These are phyloP conservation scores for Mycena metata DNA, from an alignment of 768 basidiomycete genomes.

Conservation along the genomic window DNA sequence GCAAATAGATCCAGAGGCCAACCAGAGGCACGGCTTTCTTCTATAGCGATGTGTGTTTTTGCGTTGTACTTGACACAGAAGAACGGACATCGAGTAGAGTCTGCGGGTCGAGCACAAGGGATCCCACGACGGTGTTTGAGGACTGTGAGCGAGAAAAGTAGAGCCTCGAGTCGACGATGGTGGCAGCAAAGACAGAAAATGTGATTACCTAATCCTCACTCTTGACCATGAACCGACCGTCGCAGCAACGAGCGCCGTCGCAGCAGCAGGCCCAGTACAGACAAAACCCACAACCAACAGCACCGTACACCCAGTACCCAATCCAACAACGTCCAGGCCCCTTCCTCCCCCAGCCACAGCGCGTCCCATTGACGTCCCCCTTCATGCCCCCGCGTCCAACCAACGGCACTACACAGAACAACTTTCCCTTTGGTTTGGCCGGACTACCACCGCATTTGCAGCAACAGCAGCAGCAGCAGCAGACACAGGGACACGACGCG, in stretches of 20 bases:
- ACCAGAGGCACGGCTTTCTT: too few relatives aligned
- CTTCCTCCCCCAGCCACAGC: constrained; percentile 63
- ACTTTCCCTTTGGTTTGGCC: constrained; percentile 73
- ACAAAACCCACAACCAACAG: constrained; percentile 49
- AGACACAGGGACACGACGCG: constrained; percentile 68
- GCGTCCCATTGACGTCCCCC: constrained; percentile 71
- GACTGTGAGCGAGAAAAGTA: too few relatives aligned
- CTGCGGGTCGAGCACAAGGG: too few relatives aligned
- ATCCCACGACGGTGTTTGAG: too few relatives aligned
- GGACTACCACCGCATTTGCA: constrained; percentile 58
- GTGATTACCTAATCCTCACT: too few relatives aligned
- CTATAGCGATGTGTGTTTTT: too few relatives aligned
- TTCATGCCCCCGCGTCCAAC: constrained; percentile 71
- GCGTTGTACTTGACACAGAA: too few relatives aligned
- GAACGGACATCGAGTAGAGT: too few relatives aligned
- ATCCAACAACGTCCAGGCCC: constrained; percentile 56
- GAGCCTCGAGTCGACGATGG: too few relatives aligned
- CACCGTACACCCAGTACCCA: constrained; percentile 61
- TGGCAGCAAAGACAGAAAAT: too few relatives aligned
- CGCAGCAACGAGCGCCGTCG: constrained; percentile 30
- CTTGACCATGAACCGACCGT: constrained; percentile 30
- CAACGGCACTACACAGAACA: constrained; percentile 31
- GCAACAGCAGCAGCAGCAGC: constrained; percentile 68
- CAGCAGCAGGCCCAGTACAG: constrained; percentile 38
- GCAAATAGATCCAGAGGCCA: too few relatives aligned